phyloP scores from a whole-genome alignment of 306 rosid genomes.

The Trifolium fragiferum region DNA sequence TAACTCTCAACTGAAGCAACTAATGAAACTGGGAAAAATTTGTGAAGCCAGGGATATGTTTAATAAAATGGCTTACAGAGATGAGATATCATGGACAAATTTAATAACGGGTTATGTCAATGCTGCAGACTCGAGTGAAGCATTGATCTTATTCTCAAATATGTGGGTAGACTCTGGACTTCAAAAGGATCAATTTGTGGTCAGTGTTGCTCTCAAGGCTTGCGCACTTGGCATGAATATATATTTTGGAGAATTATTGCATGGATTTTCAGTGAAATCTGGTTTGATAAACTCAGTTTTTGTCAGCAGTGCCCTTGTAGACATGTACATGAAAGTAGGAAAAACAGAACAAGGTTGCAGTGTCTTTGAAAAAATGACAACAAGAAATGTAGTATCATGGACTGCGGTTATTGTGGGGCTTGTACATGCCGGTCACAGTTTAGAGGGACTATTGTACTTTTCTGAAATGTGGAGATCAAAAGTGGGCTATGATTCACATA shows the following conservation, averaged over 20 bases:
- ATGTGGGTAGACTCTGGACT: slow-evolving; percentile 27
- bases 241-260: slow-evolving; percentile 58
- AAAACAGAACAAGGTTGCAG: slow-evolving; percentile 58
- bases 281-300: slow-evolving; percentile 66
- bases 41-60: slow-evolving; percentile 60
- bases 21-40: slow-evolving; percentile 54
- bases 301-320: slow-evolving; percentile 71
- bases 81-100: slow-evolving; percentile 68
- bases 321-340: slow-evolving; percentile 79
- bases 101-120: slow-evolving; percentile 61
- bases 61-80: slow-evolving; percentile 58
- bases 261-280: slow-evolving; percentile 67
- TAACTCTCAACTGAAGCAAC: slow-evolving; percentile 62
- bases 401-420: slow-evolving; percentile 76
- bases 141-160: slow-evolving; percentile 47
- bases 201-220: slow-evolving; percentile 53
- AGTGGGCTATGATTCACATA: slow-evolving; percentile 63
- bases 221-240: slow-evolving; percentile 56
- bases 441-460: slow-evolving; percentile 65
- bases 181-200: slow-evolving; percentile 25
- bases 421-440: slow-evolving; percentile 62
- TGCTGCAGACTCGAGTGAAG: slow-evolving; percentile 51
- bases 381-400: slow-evolving; percentile 75
- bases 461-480: slow-evolving; percentile 76
- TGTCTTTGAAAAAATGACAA: slow-evolving; percentile 58